Percentiles rank a stretch among this genome's conserved stretches.
phyloP scores from a whole-genome alignment of 495 filamentous ascomycete genomes.

The Podospora pseudoanserina region DNA sequence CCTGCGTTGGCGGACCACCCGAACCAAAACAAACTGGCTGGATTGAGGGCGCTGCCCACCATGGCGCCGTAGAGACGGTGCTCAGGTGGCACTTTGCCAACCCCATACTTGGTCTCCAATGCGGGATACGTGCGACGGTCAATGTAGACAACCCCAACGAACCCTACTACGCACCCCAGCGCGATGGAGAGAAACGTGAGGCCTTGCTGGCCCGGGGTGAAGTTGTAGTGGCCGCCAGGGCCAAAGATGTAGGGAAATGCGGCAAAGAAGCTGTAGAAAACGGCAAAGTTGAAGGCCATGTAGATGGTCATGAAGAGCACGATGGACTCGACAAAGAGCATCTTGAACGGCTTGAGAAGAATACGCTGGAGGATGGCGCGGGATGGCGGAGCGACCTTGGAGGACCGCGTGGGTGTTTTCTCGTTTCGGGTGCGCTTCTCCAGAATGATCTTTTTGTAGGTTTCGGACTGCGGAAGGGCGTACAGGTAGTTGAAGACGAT shows the following conservation, averaged over 20 bases:
- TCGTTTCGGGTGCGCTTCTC: slow-evolving; percentile 7
- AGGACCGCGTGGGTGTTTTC: not conserved
- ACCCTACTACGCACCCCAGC: slow-evolving; percentile 51
- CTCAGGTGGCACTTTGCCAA: slow-evolving; percentile 44
- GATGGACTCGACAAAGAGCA: slow-evolving; percentile 66
- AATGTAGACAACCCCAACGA: slow-evolving; percentile 42
- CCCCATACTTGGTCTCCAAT: slow-evolving; percentile 27
- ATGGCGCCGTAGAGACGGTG: slow-evolving; percentile 57
- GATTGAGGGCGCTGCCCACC: slow-evolving; percentile 55
- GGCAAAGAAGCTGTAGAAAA: slow-evolving; percentile 64
- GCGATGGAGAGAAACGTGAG: not conserved
- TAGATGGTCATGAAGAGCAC: slow-evolving; percentile 60
- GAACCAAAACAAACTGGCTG: slow-evolving; percentile 50
- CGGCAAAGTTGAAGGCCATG: slow-evolving; percentile 57
- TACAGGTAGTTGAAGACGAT: slow-evolving; percentile 9
- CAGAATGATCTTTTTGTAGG: slow-evolving; percentile 20
- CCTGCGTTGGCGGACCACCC: slow-evolving; percentile 41
- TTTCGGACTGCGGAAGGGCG: slow-evolving; percentile 12
- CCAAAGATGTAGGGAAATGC: slow-evolving; percentile 56
- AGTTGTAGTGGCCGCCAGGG: slow-evolving; percentile 41
- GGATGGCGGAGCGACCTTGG: slow-evolving; percentile 18
- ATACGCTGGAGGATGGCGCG: slow-evolving; percentile 20
- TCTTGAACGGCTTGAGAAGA: slow-evolving; percentile 52
- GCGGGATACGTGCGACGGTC: slow-evolving; percentile 41
- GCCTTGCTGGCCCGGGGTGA: slow-evolving; percentile 30